A percentile compares a stretch with the other conserved stretches of the same genome.
Evolutionary conservation across 1,139 yeast genomes (phyloP).

Genomic region (Lodderomyces parapsilosis): DNA sequence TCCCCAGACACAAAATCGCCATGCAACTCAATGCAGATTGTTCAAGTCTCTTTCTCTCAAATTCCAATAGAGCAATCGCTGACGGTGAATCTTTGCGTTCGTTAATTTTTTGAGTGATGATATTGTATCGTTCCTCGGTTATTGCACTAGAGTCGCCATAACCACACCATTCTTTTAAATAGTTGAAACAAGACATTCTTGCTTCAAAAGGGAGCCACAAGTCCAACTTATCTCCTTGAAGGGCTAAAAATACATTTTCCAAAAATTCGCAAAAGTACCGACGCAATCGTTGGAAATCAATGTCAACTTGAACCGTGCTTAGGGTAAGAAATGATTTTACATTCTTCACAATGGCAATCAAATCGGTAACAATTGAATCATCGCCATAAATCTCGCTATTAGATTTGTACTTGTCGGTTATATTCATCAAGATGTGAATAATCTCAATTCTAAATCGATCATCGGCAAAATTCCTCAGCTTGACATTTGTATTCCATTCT

Average conservation of each 20-base stretch:
- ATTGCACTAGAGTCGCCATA: constrained; percentile 64
- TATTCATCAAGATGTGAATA: constrained; percentile 68
- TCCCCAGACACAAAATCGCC: constrained; percentile 75
- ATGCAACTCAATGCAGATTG: constrained; percentile 75
- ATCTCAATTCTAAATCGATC: constrained; percentile 71
- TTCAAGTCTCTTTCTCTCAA: constrained; percentile 74
- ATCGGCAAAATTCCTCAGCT: constrained; percentile 33
- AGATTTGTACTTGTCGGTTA: constrained; percentile 61
- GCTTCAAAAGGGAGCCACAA: constrained; percentile 83
- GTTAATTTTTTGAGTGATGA: constrained; percentile 52
- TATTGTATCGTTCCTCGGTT: constrained; percentile 64
- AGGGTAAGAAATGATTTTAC: constrained; percentile 62
- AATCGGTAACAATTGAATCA: constrained; percentile 64
- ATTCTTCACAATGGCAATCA: constrained; percentile 64
- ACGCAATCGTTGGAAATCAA: constrained; percentile 73
- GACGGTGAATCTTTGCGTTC: constrained; percentile 49
- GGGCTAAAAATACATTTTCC: constrained; percentile 63
- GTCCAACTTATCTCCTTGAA: constrained; percentile 39
- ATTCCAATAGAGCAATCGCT: constrained; percentile 75
- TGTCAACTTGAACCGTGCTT: constrained; percentile 60
- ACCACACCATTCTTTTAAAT: constrained; percentile 93
- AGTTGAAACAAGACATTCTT: constrained; percentile 76
- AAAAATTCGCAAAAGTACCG: constrained; percentile 78
- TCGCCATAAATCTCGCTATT: constrained; percentile 53
- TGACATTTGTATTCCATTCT: constrained; percentile 47